These are phyloP conservation scores for Poa pratensis DNA, from an alignment of 176 grass and related monocot genomes.

Conservation along the genomic window DNA sequence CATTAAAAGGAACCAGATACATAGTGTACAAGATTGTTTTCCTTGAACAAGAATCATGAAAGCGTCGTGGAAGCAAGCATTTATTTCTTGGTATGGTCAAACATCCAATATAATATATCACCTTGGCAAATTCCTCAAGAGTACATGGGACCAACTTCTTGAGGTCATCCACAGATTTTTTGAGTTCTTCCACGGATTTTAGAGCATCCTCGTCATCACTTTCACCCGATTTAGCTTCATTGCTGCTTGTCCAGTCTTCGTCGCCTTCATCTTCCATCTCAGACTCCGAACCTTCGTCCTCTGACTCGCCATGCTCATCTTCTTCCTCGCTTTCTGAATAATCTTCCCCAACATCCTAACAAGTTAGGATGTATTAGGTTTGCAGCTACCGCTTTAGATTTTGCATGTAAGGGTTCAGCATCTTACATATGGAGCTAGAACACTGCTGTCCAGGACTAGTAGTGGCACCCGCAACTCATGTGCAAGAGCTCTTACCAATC, in stretches of 20 bases:
- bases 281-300: slow-evolving; percentile 78
- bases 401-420: slow-evolving; percentile 21
- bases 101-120: slow-evolving; percentile 41
- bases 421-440: slow-evolving; percentile 89
- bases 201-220: slow-evolving; percentile 77
- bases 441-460: slow-evolving; percentile 81
- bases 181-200: slow-evolving; percentile 65
- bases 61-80: not conserved
- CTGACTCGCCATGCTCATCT: slow-evolving; percentile 67
- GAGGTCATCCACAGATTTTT: slow-evolving; percentile 67
- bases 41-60: slow-evolving; percentile 12
- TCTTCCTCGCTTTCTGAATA: slow-evolving; percentile 77
- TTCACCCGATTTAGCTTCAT: slow-evolving; percentile 72
- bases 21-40: not conserved
- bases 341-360: slow-evolving; percentile 77
- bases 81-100: not conserved
- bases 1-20: slow-evolving; percentile 16
- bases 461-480: slow-evolving; percentile 79
- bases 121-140: slow-evolving; percentile 78
- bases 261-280: slow-evolving; percentile 75
- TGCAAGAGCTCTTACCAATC: slow-evolving; percentile 86
- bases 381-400: slow-evolving; percentile 36
- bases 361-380: slow-evolving; percentile 39
- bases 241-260: slow-evolving; percentile 77
- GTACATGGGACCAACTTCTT: slow-evolving; percentile 72